Evolutionary conservation across 257 asterid genomes (phyloP), one percentile per base, ranked within the genome.

Genomic region (Agastache rugosa): DNA sequence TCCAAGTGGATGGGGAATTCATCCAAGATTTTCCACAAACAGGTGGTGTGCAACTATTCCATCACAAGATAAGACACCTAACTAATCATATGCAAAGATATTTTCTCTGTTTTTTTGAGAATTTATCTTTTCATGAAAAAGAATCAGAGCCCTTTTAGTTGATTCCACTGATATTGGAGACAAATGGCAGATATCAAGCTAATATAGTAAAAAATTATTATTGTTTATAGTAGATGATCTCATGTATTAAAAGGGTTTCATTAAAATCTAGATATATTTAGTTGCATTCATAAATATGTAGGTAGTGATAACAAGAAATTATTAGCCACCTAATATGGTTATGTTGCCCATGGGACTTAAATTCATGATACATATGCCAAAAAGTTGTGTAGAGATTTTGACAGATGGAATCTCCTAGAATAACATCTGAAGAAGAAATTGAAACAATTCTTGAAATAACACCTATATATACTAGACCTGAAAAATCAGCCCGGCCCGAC

Each of bases 1-100:
- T 77, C 81, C 75, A 80, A 47, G 84, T 80, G 76, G 76, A 48
- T 50, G 80, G 9, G 31, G 69, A 60, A 69, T 56, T 71, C 71
- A 42, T 68, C 60, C 42, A 63, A 22, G 79, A 67, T 31, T 44
- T 63, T 69, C 47, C 67, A 34, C 76, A 44, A 60, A 64, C 45
- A 65, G 71, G 67, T 77, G 31, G 58, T 20, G 12, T 55, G 69
- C 81, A 76, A 51, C 75, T 11, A 50, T 65, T 53, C 56, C 55
- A 3, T 39, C 78, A 65, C 27, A 29, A 73, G 60, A 81, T 53
- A 63, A 27, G 65, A 53, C 75, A 74, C 71, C 71, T 6, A 35
- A 44, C 29, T 31, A 37, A 47, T 63, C 31, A 37, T 73, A 19
- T 31, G 1, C 0, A 41, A 29, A 75, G 71, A 75, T 71, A 78